Evolutionary conservation across 2,329 filamentous ascomycete genomes (phyloP).

Genomic region (Fusarium concolor): DNA sequence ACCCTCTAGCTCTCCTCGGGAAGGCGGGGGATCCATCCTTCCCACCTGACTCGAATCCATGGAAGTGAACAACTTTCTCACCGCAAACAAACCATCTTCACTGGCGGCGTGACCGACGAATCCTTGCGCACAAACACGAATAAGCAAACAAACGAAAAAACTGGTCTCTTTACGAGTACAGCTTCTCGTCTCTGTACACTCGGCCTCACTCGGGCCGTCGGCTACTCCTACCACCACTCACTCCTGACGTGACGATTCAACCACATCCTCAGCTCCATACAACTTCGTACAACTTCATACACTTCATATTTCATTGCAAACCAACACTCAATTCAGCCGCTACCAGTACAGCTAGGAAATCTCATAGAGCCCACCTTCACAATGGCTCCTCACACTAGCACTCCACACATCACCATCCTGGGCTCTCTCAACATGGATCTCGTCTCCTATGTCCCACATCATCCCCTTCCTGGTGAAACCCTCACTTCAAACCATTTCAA

Average conservation of each 20-base stretch:
- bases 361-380: conserved; percentile 8
- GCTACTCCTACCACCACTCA: neutral
- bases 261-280: conserved; percentile 13
- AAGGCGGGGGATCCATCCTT: neutral
- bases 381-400: conserved; percentile 42
- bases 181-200: neutral
- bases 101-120: neutral
- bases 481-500: conserved; percentile 82
- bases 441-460: conserved; percentile 85
- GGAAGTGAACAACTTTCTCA: conserved; percentile 8
- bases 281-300: too few species aligned
- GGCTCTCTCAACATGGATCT: conserved; percentile 97
- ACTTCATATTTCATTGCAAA: too few species aligned
- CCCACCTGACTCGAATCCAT: conserved; percentile 17
- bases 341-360: neutral
- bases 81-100: conserved; percentile 8
- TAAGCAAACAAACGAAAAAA: neutral
- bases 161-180: neutral
- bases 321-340: neutral
- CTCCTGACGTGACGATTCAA: conserved; percentile 13
- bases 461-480: conserved; percentile 88
- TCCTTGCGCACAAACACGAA: neutral
- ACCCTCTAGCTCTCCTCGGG: conserved; percentile 11
- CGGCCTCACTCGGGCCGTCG: neutral
- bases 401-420: conserved; percentile 77